Conservation (phyloP, 78 protist species). For the Polysphondylium violaceum region DNA sequence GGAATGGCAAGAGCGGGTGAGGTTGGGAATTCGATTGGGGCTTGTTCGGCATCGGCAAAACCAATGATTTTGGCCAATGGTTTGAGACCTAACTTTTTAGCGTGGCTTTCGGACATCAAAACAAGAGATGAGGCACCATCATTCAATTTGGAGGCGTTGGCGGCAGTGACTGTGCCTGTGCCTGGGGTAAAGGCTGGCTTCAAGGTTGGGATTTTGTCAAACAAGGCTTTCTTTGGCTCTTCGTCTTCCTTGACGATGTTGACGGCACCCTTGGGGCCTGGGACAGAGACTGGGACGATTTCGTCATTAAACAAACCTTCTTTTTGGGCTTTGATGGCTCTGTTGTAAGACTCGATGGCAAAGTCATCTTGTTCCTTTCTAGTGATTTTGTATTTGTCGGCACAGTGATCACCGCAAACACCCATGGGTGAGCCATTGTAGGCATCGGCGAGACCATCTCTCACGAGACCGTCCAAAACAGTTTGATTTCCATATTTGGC, state of each 20-base stretch:
- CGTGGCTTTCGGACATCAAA: constrained; percentile 83
- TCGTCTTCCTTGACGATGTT: constrained; percentile 86
- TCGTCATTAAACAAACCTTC: constrained; percentile 80
- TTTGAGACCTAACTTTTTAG: constrained; percentile 72
- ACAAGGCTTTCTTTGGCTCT: constrained; percentile 83
- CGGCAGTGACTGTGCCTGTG: constrained; percentile 97
- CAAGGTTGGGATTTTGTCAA: constrained; percentile 82
- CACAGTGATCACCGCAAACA: constrained; percentile 94
- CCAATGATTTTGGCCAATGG: constrained; percentile 90
- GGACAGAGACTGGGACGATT: constrained; percentile 85
- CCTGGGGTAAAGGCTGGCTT: constrained; percentile 89
- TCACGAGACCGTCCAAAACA: constrained; percentile 86
- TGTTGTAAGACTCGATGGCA: constrained; percentile 88
- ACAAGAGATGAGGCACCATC: constrained; percentile 99
- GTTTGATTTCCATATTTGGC: constrained; percentile 85
- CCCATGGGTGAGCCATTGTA: constrained; percentile 94
- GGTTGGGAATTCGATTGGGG: constrained; percentile 94
- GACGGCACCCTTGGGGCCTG: constrained; percentile 42
- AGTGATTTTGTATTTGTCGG: constrained; percentile 86
- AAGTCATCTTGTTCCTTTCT: constrained; percentile 94
- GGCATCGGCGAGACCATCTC: constrained; percentile 97
- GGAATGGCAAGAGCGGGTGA: constrained; percentile 95
- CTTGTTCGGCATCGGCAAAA: constrained; percentile 96
- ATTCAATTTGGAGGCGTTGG: constrained; percentile 93
- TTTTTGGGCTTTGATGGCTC: constrained; percentile 82